Evolutionary conservation across 1,284 basidiomycete genomes (phyloP), one percentile per base, ranked within the genome.

Genomic region (Schizophyllum amplum): DNA sequence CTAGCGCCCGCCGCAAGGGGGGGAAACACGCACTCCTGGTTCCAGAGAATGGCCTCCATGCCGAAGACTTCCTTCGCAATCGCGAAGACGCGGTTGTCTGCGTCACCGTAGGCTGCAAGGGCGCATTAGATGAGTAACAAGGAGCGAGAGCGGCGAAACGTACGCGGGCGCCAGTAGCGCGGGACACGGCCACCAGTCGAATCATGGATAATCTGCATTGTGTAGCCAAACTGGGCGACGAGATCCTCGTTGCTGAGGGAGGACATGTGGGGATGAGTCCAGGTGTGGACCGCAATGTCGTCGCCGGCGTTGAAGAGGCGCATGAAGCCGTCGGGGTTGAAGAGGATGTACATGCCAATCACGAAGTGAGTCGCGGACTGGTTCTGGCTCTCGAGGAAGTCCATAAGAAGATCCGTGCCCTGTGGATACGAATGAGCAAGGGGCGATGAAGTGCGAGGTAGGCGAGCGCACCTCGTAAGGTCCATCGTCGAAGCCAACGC

Each of bases 191-290:
- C 89, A 56, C 85, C 87, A 5, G 89, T 90, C 2, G 85, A 84
- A 66, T 93, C 86, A 66, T 87, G 82, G 62, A 95, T 90, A 63
- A 94, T 75, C 70, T 87, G 78, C 76, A 90, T 84, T 1, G 89
- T 86, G 85, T 86, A 94, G 7, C 87, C 93, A 59, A 95, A 75
- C 76, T 79, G 84, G 24, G 80, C 91, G 47, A 94, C 62, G 54
- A 94, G 69, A 59, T 86, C 75, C 55, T 78, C 66, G 69, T 93
- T 91, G 55, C 75, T 77, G 59, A 88, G 75, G 1, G 87, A 85
- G 6, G 92, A 90, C 85, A 90, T 90, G 72, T 84, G 87, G 33
- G 82, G 87, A 64, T 92, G 90, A 0, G 85, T 84, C 79, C 81
- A 93, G 0, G 90, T 92, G 68, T 92, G 90, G 5, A 89, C 83